These are phyloP conservation scores for Stephanodiscus triporus DNA, from an alignment of 108 stramenopile genomes.

Conservation along the genomic window DNA sequence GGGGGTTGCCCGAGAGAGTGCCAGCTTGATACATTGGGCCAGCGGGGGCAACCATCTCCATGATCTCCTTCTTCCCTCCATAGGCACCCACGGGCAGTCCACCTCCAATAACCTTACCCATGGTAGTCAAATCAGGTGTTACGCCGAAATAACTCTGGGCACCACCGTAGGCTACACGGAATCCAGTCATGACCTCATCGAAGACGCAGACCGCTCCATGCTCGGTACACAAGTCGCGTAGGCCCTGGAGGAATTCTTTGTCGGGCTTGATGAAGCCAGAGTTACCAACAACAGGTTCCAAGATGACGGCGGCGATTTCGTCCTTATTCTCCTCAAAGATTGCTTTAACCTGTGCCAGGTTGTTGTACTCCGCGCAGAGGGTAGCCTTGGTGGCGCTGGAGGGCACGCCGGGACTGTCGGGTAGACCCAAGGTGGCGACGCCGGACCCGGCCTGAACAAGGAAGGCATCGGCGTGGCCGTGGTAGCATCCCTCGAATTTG, in stretches of 20 bases:
- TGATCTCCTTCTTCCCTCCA: slow-evolving; percentile 97
- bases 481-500: slow-evolving; percentile 99
- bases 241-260: slow-evolving; percentile 92
- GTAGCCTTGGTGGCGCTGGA: slow-evolving; percentile 91
- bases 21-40: slow-evolving; percentile 99
- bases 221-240: slow-evolving; percentile 86
- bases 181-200: slow-evolving; percentile 99
- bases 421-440: slow-evolving; percentile 96
- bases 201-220: slow-evolving; percentile 95
- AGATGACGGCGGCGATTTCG: slow-evolving; percentile 94
- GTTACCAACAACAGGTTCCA: slow-evolving; percentile 98
- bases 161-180: slow-evolving; percentile 97
- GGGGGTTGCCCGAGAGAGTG: slow-evolving; percentile 95
- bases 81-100: slow-evolving; percentile 98
- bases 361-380: slow-evolving; percentile 96
- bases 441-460: slow-evolving; percentile 98
- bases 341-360: slow-evolving; percentile 89
- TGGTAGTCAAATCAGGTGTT: slow-evolving; percentile 97
- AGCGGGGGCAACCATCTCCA: slow-evolving; percentile 96
- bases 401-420: slow-evolving; percentile 97
- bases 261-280: slow-evolving; percentile 98
- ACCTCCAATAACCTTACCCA: slow-evolving; percentile 99
- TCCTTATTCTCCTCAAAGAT: slow-evolving; percentile 91
- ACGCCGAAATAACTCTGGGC: slow-evolving; percentile 97
- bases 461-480: slow-evolving; percentile 98